Evolutionary conservation across 148 eudicot genomes (phyloP), one percentile per base, ranked within the genome.

Genomic region (Silene uniflora): DNA sequence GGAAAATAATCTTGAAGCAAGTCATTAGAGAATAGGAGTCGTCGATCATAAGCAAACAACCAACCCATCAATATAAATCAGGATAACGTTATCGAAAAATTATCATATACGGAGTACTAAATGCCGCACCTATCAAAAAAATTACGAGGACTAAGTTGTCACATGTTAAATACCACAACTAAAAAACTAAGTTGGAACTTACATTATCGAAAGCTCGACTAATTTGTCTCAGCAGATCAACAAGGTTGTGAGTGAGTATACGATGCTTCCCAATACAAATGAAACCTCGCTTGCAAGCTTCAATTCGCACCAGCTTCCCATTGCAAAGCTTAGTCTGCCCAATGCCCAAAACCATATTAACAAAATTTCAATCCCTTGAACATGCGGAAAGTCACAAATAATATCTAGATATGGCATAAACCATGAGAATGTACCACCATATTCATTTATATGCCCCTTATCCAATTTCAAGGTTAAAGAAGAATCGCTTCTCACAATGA

Each of bases 181-280:
- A 63, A 71, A 54, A 79, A 55, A 13, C 59, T 35, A 60, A 35
- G 11, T 55, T 58, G 55, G 42, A 75, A 76, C 96, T 77, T 78
- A 96, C 99, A 82, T 89, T 92, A 74, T 96, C 99, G 76, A 96
- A 96, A 77, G 95, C 93, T 83, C 99, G 81, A 80, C 98, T 96
- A 56, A 91, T 87, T 69, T 93, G 99, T 8, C 98, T 86, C 64
- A 96, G 76, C 88, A 96, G 76, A 85, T 92, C 99, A 77, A 96
- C 92, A 81, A 96, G 95, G 84, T 83, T 92, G 87, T 92, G 98
- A 84, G 89, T 85, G 81, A 91, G 87, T 62, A 96, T 77, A 44
- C 84, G 90, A 74, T 96, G 97, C 93, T 92, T 96, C 71, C 99
- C 98, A 74, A 78, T 74, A 71, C 85, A 86, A 64, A 84, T 84